Conservation (phyloP, 352 stramenopile genomes). For the Globisporangium solare region DNA sequence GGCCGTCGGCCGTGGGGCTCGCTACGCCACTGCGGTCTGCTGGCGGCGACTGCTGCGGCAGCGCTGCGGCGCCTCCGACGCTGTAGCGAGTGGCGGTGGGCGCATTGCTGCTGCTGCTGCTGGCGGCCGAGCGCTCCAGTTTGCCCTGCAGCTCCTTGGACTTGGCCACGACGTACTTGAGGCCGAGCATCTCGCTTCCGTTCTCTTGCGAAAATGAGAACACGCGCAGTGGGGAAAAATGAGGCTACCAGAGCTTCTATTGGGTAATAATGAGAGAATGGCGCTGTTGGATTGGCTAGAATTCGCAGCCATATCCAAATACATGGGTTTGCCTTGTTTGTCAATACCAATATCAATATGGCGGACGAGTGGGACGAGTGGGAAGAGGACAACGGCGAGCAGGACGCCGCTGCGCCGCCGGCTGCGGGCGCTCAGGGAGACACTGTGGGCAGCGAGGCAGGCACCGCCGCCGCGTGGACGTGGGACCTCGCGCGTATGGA, state of each 20-base stretch:
- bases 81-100: conserved; percentile 7
- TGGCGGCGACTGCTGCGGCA: no score
- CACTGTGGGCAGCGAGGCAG: background rate
- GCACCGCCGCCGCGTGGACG: background rate
- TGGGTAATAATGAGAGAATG: no score
- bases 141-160: conserved; percentile 62
- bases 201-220: no score
- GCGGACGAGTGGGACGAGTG: conserved; percentile 47
- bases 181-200: no score
- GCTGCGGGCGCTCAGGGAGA: background rate
- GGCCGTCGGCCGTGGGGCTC: conserved; percentile 8
- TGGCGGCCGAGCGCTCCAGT: conserved; percentile 25
- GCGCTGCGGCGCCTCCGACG: background rate
- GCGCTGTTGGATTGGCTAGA: no score
- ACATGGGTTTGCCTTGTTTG: no score
- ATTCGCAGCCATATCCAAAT: no score
- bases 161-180: conserved; percentile 78
- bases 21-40: background rate
- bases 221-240: no score
- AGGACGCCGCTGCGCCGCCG: background rate
- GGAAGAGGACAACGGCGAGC: conserved; percentile 40
- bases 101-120: conserved; percentile 3
- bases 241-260: no score
- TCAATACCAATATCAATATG: no score
- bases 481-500: conserved; percentile 12